Base-by-base conservation (phyloP, 352 stramenopile genomes). In the Pythium aquatile region DNA sequence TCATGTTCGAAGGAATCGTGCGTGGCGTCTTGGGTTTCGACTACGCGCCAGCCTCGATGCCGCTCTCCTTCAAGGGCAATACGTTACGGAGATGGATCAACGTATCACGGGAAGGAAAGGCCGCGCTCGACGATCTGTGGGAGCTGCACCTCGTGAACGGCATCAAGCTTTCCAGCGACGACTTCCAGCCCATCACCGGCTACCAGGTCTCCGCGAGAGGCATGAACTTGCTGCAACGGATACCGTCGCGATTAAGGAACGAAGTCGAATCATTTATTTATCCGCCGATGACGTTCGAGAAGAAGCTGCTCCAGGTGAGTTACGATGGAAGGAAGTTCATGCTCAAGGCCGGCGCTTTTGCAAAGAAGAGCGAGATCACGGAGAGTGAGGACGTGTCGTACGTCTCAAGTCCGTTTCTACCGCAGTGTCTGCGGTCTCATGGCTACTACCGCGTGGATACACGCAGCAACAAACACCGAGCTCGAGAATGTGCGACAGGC, bases 351-450 rank as follows among this genome's bases (percentile, higher is more conserved):
- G 89, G 83, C 59, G 92, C 88, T 0, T 99, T 98, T 71, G 83
- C 74, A 56, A 87, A 88, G 42, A 78, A 85, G 42, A 98, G 89
- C 46, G 91, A 85, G 11, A 97, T 98, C 51, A 99, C 96, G 13
- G 94, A 99, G 61, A 98, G 85, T 40, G 97, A 99, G 70, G 95
- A 98, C 69, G 96, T 99, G 28, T 98, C 92, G 33, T 99, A 99
- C 69, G 97, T 99, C 9, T 98, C 91, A 13, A 98, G 87, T 48
- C 94, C 97, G 16, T 99, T 99, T 74, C 84, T 99, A 26, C 97
- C 97, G 5, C 91, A 93, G 53, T 99, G 96, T 70, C 79, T 99
- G 20, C 90, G 97, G 1, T 96, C 97, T 49, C 86, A 81, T 4
- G 77, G 93, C 10, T 85, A 77, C 40, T 88, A 87, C 58, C 76